Percentiles rank a stretch among this genome's conserved stretches.
phyloP scores from a whole-genome alignment of 345 rosid genomes.

The Raphanus sativus region DNA sequence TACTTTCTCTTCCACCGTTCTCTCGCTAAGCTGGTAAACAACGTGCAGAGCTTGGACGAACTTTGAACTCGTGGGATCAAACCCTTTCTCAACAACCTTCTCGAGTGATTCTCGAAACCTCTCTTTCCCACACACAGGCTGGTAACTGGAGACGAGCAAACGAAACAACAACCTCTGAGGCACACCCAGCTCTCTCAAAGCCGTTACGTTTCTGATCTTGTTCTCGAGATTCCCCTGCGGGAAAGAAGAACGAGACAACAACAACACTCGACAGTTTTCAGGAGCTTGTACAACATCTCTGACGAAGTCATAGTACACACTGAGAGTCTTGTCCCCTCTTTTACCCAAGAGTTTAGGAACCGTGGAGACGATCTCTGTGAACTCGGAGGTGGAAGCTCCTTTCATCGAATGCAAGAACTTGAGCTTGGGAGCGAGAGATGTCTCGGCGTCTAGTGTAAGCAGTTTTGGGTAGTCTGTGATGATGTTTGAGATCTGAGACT shows the following conservation, averaged over 20 bases:
- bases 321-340: neutral
- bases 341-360: slow-evolving; percentile 24
- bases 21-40: neutral
- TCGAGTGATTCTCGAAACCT: neutral
- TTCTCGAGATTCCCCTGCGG: neutral
- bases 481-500: neutral
- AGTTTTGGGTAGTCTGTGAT: slow-evolving; percentile 1
- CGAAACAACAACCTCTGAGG: slow-evolving; percentile 6
- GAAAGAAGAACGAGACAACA: neutral
- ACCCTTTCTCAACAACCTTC: slow-evolving; percentile 1
- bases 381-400: slow-evolving; percentile 25
- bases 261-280: neutral
- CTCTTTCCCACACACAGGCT: neutral
- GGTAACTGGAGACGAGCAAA: neutral
- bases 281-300: neutral
- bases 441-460: slow-evolving; percentile 16
- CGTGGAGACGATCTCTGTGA: neutral
- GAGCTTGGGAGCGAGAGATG: slow-evolving; percentile 27
- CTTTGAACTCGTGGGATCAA: neutral
- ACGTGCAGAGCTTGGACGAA: slow-evolving; percentile 27
- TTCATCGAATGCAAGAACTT: neutral
- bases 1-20: slow-evolving; percentile 14
- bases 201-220: slow-evolving; percentile 2
- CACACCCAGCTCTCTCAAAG: slow-evolving; percentile 30
- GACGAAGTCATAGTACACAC: slow-evolving; percentile 23